Base-by-base conservation (phyloP, 2,329 filamentous ascomycete species). In the Hymenoscyphus scutula region DNA sequence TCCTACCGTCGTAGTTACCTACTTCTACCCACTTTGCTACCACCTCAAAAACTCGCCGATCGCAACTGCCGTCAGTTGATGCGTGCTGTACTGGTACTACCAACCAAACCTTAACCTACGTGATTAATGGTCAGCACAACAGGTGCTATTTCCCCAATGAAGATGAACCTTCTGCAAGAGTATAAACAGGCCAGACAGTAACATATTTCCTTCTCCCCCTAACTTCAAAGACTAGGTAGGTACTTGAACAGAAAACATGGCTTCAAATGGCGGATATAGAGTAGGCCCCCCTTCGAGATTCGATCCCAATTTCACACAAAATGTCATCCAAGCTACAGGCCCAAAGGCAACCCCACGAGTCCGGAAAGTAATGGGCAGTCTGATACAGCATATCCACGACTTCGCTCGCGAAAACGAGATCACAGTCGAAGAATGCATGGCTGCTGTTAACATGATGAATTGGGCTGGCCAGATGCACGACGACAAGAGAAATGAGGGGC, bases 401-500 rank as follows among this genome's bases (percentile, higher is more conserved):
- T 86, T 83, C 71, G 82, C 82, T 25, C 77, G 83, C 61, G 84
- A 86, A 70, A 80, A 82, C 57, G 80, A 85, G 65, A 73, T 86
- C 48, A 86, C 83, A 0, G 76, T 84, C 4, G 83, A 84, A 53
- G 84, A 86, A 69, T 86, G 82, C 81, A 82, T 83, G 78, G 76
- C 77, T 1, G 83, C 78, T 32, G 80, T 86, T 19, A 37, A 84
- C 37, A 68, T 85, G 69, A 77, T 88, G 71, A 88, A 88, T 70
- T 82, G 81, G 77, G 82, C 84, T 0, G 86, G 86, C 23, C 79
- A 82, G 68, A 88, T 88, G 84, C 86, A 83, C 64, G 78, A 84
- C 67, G 79, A 83, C 53, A 82, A 81, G 71, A 80, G 86, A 60
- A 88, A 89, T 62, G 86, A 89, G 76, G 83, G 83, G 25, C 85